Base-by-base conservation (phyloP, 192 early-diverging fungal species). In the Funneliformis geosporum region DNA sequence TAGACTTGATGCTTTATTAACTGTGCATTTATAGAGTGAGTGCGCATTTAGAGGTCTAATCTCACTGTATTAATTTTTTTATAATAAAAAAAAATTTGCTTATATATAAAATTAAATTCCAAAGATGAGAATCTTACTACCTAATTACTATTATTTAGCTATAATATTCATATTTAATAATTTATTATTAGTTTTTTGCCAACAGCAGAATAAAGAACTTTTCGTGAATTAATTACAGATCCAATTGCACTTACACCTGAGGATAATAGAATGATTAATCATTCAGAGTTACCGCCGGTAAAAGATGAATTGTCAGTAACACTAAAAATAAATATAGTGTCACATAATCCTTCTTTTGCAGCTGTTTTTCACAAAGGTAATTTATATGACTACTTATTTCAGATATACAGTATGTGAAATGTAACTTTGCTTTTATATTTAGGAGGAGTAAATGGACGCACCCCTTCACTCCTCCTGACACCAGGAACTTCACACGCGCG, bases 351-450 rank as follows among this genome's bases (percentile, higher is more conserved):
- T 25, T 4, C 46, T 33, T 47, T 16, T 0, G 1, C 7, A 0
- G 0, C 23, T 27, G 2, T 77, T 77, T 77, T 77, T 77, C 33
- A 33, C 50, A 77, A 77, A 66, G 76, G 76, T 77, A 77, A 40
- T 47, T 11, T 55, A 73, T 3, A 46, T 47, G 43, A 61, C 18
- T 10, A 3, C 8, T 65, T 67, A 38, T 47, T 42, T 16, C 18
- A 60, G 38, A 4, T 4, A 5, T n/a, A n/a, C n/a, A n/a, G n/a
- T 25, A 16, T 44, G 1, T 28, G 12, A 25, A 55, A 23, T 27
- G 43, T 64, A 44, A 0, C 1, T 76, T 46, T 38, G 1, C 9
- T 66, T 77, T 46, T 66, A 50, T 16, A 47, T 47, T 77, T 46
- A 77, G 76, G 76, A 8, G 33, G 14, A 42, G n/a, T 7, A 14